These are phyloP conservation scores for Aplosporella prunicola DNA, from an alignment of 2,329 filamentous ascomycete species.

Conservation along the genomic window DNA sequence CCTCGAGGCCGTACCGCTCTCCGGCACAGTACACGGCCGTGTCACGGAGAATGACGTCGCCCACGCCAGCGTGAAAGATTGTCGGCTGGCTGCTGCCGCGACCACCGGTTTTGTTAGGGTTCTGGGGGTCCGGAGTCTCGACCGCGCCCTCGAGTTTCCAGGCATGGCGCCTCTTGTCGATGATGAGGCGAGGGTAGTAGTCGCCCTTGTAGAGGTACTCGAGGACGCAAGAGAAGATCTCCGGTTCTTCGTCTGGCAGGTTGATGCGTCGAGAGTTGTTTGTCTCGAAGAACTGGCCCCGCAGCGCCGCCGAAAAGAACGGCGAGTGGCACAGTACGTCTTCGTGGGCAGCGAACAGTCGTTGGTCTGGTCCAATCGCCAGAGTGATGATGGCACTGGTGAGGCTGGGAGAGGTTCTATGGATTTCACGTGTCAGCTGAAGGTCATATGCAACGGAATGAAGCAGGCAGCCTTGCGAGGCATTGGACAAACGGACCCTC, in stretches of 20 bases:
- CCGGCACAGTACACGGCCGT: constrained; percentile 92
- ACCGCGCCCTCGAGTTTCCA: constrained; percentile 76
- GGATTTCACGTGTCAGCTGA: constrained; percentile 7
- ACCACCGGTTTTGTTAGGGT: constrained; percentile 43
- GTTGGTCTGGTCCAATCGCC: constrained; percentile 71
- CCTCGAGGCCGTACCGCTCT: constrained; percentile 81
- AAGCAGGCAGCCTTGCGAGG: too few relatives aligned
- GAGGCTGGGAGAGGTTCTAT: constrained; percentile 43
- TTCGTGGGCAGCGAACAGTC: constrained; percentile 91
- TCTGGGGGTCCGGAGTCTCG: constrained; percentile 42
- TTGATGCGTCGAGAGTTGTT: constrained; percentile 61
- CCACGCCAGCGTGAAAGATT: constrained; percentile 65
- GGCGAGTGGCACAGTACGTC: constrained; percentile 80
- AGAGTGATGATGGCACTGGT: constrained; percentile 75
- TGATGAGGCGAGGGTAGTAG: constrained; percentile 83
- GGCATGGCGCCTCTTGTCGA: constrained; percentile 75
- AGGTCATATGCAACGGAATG: too few relatives aligned
- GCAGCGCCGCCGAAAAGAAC: constrained; percentile 67
- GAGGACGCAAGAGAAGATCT: constrained; percentile 86
- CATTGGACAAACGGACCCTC: constrained; percentile 40
- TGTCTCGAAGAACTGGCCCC: constrained; percentile 61
- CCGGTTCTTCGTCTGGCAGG: constrained; percentile 72
- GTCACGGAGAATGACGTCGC: constrained; percentile 74
- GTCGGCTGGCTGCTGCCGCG: constrained; percentile 57
- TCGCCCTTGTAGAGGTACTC: constrained; percentile 97